Percentiles rank a stretch among this genome's conserved stretches.
These are phyloP conservation scores for Sclerotinia glacialis DNA, from an alignment of 2,329 filamentous ascomycete species.

Conservation along the genomic window DNA sequence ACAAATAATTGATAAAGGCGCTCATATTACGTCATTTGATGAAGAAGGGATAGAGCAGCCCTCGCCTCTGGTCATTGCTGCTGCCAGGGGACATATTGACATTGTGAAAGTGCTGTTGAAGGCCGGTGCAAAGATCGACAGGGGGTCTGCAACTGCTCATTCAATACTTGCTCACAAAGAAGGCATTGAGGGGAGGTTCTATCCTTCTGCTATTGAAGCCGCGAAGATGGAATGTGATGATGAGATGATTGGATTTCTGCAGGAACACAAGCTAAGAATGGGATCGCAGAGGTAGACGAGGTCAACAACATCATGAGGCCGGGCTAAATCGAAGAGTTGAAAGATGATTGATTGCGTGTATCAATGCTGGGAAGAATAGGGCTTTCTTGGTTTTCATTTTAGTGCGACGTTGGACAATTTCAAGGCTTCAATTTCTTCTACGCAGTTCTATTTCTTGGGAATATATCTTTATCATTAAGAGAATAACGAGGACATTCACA, in stretches of 20 bases:
- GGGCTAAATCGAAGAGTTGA: not conserved
- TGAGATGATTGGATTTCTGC: not conserved
- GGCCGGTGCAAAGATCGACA: not conserved
- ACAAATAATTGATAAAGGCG: not conserved
- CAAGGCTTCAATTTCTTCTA: not conserved
- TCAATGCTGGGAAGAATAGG: too few relatives aligned
- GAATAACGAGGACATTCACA: accelerated
- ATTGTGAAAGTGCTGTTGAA: not conserved
- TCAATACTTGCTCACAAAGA: not conserved
- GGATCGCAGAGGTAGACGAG: too few relatives aligned
- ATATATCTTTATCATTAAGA: not conserved
- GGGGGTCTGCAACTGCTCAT: not conserved
- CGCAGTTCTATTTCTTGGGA: not conserved
- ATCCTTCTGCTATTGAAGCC: not conserved
- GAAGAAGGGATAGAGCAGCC: not conserved
- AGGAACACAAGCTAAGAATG: not conserved
- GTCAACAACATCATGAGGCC: not conserved
- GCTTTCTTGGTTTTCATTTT: not conserved
- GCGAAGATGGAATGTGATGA: not conserved
- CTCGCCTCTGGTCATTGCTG: not conserved
- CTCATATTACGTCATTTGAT: not conserved
- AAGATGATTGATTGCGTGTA: not conserved
- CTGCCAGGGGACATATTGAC: not conserved
- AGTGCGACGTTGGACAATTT: not conserved
- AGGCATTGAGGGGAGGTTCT: not conserved